Base-by-base conservation (phyloP, 495 filamentous ascomycete species). In the Extremus antarcticus region DNA sequence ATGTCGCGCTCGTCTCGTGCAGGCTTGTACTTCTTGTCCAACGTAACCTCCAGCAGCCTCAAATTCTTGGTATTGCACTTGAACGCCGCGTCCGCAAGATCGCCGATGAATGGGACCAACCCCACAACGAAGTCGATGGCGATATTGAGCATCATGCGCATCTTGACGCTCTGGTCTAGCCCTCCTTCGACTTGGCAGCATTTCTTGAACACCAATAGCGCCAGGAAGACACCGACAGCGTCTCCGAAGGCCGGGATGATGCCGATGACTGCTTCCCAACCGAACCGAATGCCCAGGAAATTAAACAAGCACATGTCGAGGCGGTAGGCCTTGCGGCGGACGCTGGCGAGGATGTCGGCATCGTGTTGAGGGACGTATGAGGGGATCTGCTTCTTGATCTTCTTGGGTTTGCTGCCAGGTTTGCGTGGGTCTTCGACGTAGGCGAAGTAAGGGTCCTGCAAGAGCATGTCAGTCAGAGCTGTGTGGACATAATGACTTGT, bases 41-140 rank as follows among this genome's bases (percentile, higher is more conserved):
- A 61, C 16, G 49, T 43, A 47, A 61, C 39, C 45, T 72, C 70
- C 15, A 72, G 47, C 21, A 66, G 35, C 8, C 63, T 64, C 40
- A 69, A 53, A 41, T 70, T 70, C 55, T 58, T 58, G 38, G 63
- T 63, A 45, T 72, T 72, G 61, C 54, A 61, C 59, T 70, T 72
- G 58, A 64, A 56, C 19, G 56, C 62, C 7, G 78, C 80, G 65
- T 97, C 92, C 35, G 78, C 78, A 22, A 97, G 22, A 62, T 96
- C 92, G 19, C 92, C 92, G 4, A 95, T 51, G 58, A 96, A 78
- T 0, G 92, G 92, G 19, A 95, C 72, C 8, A 98, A 71, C 15
- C 92, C 92, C 41, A 95, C 74, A 50, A 79, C 61, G 58, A 94
- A 87, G 67, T 96, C 92, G 24, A 90, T 49, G 2, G 81, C 47